Conservation (phyloP, 164 flowering plant species). For the Annona squamosa region DNA sequence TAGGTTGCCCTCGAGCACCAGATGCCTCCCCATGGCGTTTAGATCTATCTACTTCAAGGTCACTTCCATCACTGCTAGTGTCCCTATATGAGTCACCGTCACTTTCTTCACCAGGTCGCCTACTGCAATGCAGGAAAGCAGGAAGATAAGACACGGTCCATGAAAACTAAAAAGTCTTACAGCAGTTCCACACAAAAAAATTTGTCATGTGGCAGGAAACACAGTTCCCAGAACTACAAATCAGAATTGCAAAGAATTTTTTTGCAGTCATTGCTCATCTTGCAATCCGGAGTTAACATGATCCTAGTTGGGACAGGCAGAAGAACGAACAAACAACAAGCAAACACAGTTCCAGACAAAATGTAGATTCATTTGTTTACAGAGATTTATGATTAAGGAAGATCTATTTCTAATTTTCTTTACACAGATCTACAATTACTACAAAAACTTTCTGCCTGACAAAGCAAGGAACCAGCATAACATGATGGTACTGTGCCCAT, state of each 20-base stretch:
- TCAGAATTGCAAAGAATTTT: no score
- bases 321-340: not conserved
- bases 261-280: not conserved
- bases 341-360: not conserved
- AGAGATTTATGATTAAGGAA: no score
- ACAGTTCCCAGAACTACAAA: not conserved
- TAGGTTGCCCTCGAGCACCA: constrained; percentile 27
- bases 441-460: no score
- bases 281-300: not conserved
- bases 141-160: not conserved
- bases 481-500: no score
- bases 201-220: no score
- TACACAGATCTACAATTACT: no score
- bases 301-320: not conserved
- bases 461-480: no score
- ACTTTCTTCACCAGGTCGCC: constrained; percentile 49
- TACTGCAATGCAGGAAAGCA: constrained; percentile 10
- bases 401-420: no score
- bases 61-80: constrained; percentile 41
- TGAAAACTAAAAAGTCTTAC: not conserved
- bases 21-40: constrained; percentile 17
- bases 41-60: constrained; percentile 29
- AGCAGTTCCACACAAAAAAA: not conserved
- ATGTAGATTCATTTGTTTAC: no score
- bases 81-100: constrained; percentile 42